Percentiles rank a stretch among this genome's conserved stretches.
phyloP scores from a whole-genome alignment of 805 yeast genomes.

The Ogataea allantospora region DNA sequence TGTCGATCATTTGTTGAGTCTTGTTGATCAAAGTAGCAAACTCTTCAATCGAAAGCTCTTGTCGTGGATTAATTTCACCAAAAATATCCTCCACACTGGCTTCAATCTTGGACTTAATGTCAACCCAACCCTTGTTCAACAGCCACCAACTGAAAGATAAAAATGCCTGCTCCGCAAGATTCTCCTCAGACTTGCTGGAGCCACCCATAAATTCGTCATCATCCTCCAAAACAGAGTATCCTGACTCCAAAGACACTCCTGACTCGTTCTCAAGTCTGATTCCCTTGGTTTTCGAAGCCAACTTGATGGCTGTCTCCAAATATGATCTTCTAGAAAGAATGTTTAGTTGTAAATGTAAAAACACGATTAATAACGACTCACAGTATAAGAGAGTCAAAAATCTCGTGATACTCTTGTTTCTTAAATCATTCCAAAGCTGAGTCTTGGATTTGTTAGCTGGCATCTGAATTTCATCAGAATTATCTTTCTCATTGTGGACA shows the following conservation, averaged over 20 bases:
- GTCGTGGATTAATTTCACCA: slow-evolving; percentile 64
- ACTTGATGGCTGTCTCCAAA: slow-evolving; percentile 68
- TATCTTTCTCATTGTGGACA: slow-evolving; percentile 24
- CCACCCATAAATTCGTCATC: slow-evolving; percentile 23
- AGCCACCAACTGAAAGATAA: slow-evolving; percentile 93
- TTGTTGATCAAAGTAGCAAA: slow-evolving; percentile 46
- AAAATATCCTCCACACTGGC: slow-evolving; percentile 59
- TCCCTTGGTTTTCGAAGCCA: slow-evolving; percentile 53
- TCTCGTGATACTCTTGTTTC: slow-evolving; percentile 70
- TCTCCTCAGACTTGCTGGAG: slow-evolving; percentile 35
- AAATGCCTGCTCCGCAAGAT: slow-evolving; percentile 75
- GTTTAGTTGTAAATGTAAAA: slow-evolving; percentile 84
- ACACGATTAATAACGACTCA: slow-evolving; percentile 64
- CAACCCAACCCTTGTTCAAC: slow-evolving; percentile 78
- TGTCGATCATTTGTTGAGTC: slow-evolving; percentile 33
- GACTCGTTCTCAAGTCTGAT: slow-evolving; percentile 27
- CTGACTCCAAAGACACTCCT: slow-evolving; percentile 19
- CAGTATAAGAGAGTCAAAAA: slow-evolving; percentile 69
- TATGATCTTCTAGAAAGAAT: slow-evolving; percentile 85
- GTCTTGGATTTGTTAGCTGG: slow-evolving; percentile 45
- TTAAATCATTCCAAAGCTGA: slow-evolving; percentile 82
- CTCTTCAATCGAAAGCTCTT: slow-evolving; percentile 63
- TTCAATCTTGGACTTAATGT: slow-evolving; percentile 52
- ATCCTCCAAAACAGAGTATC: slow-evolving; percentile 22
- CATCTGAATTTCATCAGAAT: slow-evolving; percentile 10